phyloP scores from a whole-genome alignment of 768 basidiomycete genomes.

The Podaxis rugospora region DNA sequence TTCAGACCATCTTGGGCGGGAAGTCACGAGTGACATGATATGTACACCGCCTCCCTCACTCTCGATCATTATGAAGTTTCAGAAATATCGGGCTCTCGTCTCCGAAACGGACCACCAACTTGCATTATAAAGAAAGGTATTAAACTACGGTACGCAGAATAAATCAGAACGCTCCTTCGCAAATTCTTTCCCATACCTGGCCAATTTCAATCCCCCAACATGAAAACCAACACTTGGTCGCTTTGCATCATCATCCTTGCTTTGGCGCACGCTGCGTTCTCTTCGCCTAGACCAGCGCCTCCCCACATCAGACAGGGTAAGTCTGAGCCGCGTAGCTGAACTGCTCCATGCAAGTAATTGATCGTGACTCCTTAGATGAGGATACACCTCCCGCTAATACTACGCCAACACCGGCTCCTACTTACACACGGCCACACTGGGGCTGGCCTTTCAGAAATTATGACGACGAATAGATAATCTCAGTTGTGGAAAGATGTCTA shows the following conservation, averaged over 20 bases:
- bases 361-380: background rate
- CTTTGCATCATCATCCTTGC: background rate
- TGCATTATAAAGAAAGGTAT: background rate
- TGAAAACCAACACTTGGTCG: background rate
- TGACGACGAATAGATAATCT: background rate
- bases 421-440: background rate
- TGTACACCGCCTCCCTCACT: too few species aligned
- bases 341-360: background rate
- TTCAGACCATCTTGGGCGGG: too few species aligned
- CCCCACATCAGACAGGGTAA: background rate
- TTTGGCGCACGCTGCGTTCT: background rate
- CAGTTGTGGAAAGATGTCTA: too few species aligned
- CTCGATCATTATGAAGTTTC: too few species aligned
- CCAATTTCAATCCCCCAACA: background rate
- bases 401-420: background rate
- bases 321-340: background rate
- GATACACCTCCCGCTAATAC: background rate
- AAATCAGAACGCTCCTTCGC: background rate
- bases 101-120: background rate
- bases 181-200: background rate
- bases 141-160: background rate
- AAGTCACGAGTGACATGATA: background rate
- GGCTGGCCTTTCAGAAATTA: conserved; percentile 4
- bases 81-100: background rate
- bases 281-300: background rate